Base-by-base conservation (phyloP, 129 eudicot species). In the Heracleum sosnowskyi region DNA sequence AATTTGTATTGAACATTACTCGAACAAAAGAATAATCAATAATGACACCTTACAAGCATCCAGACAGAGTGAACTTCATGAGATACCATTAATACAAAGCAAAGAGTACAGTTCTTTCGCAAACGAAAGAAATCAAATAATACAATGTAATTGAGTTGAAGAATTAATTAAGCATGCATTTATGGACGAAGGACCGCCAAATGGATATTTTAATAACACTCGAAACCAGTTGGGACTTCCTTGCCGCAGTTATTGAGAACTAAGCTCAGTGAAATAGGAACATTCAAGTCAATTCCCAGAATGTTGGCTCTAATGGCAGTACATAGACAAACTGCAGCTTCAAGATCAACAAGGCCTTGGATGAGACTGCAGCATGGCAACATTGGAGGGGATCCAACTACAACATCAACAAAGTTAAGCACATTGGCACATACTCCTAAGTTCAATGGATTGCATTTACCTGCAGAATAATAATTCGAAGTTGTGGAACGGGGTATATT, bases 281-380 rank as follows among this genome's bases (percentile, higher is more conserved):
- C 77, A 76, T 89, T 79, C 5, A 89, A 66, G 78, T 89, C 78
- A 69, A 89, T 86, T 15, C 92, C 90, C 70, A 88, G 79, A 53
- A 90, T 73, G 24, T 83, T 82, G 16, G 88, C 88, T 71, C 84
- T 87, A 24, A 90, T 75, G 35, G 91, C 88, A 36, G 91, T 87
- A 85, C 95, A 90, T 46, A 90, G 88, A 78, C 95, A 90, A 44
- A 83, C 77, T 5, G 91, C 91, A 4, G 91, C 95, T 4, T 90
- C 91, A 22, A 82, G 80, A 51, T 87, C 95, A 74, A 83, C 73
- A 60, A 90, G 85, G 22, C 88, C 91, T 46, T 77, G 62, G 36
- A 90, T 79, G 15, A 86, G 86, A 42, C 80, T 40, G 84, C 94
- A 89, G 42, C 94, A 89, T 47, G 84, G 86, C n/a, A 51, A 62